Conservation (phyloP, 176 grass and related monocot genomes). For the Bothriochloa decipiens region DNA sequence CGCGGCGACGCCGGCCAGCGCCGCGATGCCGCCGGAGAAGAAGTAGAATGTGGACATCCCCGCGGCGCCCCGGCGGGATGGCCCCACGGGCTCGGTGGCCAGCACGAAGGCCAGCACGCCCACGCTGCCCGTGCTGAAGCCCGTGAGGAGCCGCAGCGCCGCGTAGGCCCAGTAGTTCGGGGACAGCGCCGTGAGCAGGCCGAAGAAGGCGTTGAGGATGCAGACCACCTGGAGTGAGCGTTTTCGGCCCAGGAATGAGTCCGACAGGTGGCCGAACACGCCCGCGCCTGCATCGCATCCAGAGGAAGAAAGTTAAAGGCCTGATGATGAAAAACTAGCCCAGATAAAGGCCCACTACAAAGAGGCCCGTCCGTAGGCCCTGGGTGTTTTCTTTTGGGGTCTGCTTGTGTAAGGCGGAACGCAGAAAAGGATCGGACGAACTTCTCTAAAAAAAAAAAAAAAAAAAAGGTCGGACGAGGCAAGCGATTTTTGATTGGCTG, state of each 20-base stretch:
- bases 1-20: constrained; percentile 66
- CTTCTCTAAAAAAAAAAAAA: too few species aligned
- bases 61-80: constrained; percentile 50
- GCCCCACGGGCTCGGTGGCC: constrained; percentile 80
- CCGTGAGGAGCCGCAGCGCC: constrained; percentile 73
- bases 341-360: neutral
- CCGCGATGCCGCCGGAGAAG: constrained; percentile 82
- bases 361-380: neutral
- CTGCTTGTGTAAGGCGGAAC: too few species aligned
- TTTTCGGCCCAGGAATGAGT: constrained; percentile 79
- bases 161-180: constrained; percentile 67
- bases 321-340: neutral
- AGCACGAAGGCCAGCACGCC: constrained; percentile 84
- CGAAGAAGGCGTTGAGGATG: constrained; percentile 71
- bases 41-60: constrained; percentile 91
- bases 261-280: constrained; percentile 85
- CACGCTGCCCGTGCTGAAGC: constrained; percentile 83
- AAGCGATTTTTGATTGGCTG: neutral
- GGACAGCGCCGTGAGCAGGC: constrained; percentile 66
- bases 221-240: constrained; percentile 59
- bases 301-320: neutral
- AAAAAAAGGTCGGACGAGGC: too few species aligned
- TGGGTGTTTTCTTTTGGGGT: too few species aligned
- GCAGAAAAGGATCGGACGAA: too few species aligned
- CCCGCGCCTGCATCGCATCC: constrained; percentile 54